Percentiles rank a stretch among this genome's conserved stretches.
phyloP scores from a whole-genome alignment of 2,329 filamentous ascomycete genomes.

The Epichloe glyceriae region DNA sequence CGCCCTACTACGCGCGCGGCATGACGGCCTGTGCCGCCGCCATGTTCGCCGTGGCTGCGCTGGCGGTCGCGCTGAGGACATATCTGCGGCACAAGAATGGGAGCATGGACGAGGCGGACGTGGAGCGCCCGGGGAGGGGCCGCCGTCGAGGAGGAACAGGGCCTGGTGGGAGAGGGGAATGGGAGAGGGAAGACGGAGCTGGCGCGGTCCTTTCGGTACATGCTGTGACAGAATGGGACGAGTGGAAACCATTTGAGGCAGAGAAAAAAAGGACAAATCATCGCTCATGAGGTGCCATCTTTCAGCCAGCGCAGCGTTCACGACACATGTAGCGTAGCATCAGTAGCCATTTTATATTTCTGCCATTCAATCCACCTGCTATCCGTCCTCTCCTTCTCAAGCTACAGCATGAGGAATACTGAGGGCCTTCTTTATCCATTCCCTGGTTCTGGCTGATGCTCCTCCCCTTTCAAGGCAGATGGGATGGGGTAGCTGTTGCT shows the following conservation, averaged over 20 bases:
- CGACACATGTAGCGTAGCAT: too few species aligned
- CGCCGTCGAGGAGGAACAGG: constrained; percentile 25
- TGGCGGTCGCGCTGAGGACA: constrained; percentile 41
- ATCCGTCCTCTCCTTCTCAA: too few species aligned
- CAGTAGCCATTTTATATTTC: too few species aligned
- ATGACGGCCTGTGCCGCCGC: constrained; percentile 51
- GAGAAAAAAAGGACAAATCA: too few species aligned
- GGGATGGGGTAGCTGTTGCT: not conserved
- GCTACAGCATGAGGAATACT: too few species aligned
- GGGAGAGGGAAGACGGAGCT: constrained; percentile 11
- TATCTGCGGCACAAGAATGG: constrained; percentile 40
- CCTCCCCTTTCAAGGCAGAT: not conserved
- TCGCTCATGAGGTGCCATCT: too few species aligned
- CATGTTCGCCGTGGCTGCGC: constrained; percentile 45
- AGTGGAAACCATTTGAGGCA: not conserved
- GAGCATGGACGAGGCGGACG: constrained; percentile 24
- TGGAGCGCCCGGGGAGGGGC: constrained; percentile 11
- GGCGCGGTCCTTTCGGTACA: constrained; percentile 29
- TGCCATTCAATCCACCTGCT: too few species aligned
- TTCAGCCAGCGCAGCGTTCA: too few species aligned
- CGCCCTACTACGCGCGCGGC: constrained; percentile 47
- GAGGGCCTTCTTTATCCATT: not conserved
- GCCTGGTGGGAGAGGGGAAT: constrained; percentile 19
- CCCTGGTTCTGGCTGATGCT: not conserved
- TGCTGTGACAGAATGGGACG: constrained; percentile 21